Conservation (phyloP, 2,329 filamentous ascomycete genomes). For the Colletotrichum sublineola region DNA sequence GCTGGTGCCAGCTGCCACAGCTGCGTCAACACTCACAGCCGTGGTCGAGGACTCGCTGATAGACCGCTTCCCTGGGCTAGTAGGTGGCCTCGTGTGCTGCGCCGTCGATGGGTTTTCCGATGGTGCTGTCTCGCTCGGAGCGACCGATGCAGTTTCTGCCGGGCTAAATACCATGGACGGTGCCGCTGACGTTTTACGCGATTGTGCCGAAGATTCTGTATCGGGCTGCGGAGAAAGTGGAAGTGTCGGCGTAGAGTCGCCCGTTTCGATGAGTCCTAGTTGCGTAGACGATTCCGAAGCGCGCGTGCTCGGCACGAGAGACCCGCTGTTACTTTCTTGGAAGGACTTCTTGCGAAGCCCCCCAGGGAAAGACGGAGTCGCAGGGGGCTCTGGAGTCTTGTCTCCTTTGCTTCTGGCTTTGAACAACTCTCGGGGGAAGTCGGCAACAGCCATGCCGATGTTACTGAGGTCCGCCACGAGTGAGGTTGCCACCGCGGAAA, state of each 20-base stretch:
- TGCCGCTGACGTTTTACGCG: slow-evolving; percentile 18
- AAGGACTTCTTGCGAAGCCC: slow-evolving; percentile 17
- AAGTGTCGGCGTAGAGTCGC: slow-evolving; percentile 28
- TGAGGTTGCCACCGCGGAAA: slow-evolving; percentile 81
- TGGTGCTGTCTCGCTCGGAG: slow-evolving; percentile 51
- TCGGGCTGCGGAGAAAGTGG: slow-evolving; percentile 24
- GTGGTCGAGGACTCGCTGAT: slow-evolving; percentile 44
- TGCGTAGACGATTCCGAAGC: slow-evolving; percentile 39
- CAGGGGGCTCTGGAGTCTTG: slow-evolving; percentile 33
- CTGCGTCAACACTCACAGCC: slow-evolving; percentile 64
- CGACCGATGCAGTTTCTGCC: slow-evolving; percentile 45
- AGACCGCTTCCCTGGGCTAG: slow-evolving; percentile 39
- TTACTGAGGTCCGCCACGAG: slow-evolving; percentile 86
- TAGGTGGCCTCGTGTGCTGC: slow-evolving; percentile 16
- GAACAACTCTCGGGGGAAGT: slow-evolving; percentile 73
- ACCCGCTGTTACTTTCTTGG: slow-evolving; percentile 24
- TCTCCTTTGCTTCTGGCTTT: slow-evolving; percentile 50
- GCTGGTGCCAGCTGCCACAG: slow-evolving; percentile 75
- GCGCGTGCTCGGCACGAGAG: slow-evolving; percentile 18
- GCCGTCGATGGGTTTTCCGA: slow-evolving; percentile 48
- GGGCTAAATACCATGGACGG: slow-evolving; percentile 46
- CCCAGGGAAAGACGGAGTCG: slow-evolving; percentile 21
- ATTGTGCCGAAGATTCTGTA: slow-evolving; percentile 8
- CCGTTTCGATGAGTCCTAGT: slow-evolving; percentile 30
- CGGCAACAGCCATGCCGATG: slow-evolving; percentile 85